Evolutionary conservation across 1,284 basidiomycete species (phyloP), one percentile per base, ranked within the genome.

Genomic region (Omphalotus olearius): DNA sequence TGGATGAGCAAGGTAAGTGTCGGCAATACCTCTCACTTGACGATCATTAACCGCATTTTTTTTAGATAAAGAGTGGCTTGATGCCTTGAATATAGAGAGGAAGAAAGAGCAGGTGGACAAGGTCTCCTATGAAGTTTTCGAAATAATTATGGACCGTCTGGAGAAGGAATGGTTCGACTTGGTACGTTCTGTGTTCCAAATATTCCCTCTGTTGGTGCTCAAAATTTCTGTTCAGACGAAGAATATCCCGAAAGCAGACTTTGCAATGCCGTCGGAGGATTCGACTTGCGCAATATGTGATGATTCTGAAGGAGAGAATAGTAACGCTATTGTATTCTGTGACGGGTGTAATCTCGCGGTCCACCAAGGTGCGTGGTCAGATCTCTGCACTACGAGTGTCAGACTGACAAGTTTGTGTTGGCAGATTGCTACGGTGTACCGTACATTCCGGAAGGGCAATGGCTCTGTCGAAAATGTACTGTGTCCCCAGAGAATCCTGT

Each of bases 161-260:
- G 97, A 99, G 73, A 99, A 99, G 73, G 97, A 99, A 67, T 99
- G 94, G 93, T 99, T 98, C 64, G 90, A 95, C 62, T 70, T 99
- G 67, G 94, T 95, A 57, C 48, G 71, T 65, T 10, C 16, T 35
- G 45, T 35, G 10, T 25, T 47, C 38, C 45, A 50, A n/a, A 14
- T 35, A 47, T 44, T 49, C 10, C 37, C 42, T 4, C 30, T 46
- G 26, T 45, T 30, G 25, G 37, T 41, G 51, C 33, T 23, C 53
- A 33, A 44, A 46, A 39, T 40, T 46, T 26, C 26, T 41, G 35
- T 40, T 17, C 52, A 96, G 93, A 93, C 89, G 51, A 96, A 95
- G 71, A 85, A 87, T 56, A 83, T 96, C 14, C 92, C 91, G 0
- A 93, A 95, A 66, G 83, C 86, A 0, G 87, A 89, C 61, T 75